Percentiles rank a stretch among this genome's conserved stretches.
Evolutionary conservation across 73 alveolate genomes (phyloP).

Genomic region (Tetrahymena malaccensis): DNA sequence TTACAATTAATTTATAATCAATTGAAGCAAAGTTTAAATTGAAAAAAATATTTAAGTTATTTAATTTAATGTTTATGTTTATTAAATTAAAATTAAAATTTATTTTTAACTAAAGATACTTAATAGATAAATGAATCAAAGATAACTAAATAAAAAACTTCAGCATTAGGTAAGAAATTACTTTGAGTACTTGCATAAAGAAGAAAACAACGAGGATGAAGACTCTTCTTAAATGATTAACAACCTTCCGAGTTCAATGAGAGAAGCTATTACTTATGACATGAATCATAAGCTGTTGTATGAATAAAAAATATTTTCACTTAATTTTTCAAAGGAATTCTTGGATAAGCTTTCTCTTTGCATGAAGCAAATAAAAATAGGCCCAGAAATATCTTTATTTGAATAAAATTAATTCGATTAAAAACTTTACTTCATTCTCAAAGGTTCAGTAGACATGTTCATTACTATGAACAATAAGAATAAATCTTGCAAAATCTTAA

Average conservation of each 20-base stretch:
- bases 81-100: no score
- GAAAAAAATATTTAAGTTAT: no score
- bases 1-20: not conserved
- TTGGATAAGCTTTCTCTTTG: conserved; percentile 21
- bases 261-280: conserved; percentile 45
- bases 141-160: not conserved
- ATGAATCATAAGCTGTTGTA: conserved; percentile 33
- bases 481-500: conserved; percentile 57
- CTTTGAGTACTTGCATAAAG: conserved; percentile 55
- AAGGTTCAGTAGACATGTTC: not conserved
- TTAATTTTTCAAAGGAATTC: conserved; percentile 14
- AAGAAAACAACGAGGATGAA: conserved; percentile 30
- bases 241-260: conserved; percentile 8
- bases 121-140: conserved; percentile 36
- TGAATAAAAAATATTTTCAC: conserved; percentile 14
- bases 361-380: conserved; percentile 55
- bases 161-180: conserved; percentile 52
- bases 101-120: conserved; percentile 44
- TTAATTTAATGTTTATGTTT: no score
- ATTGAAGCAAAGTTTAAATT: no score
- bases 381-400: conserved; percentile 68
- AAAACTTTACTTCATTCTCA: not conserved
- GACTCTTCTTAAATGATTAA: conserved; percentile 38
- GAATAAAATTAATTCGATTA: conserved; percentile 49
- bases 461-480: conserved; percentile 41